Percentiles rank a stretch among this genome's conserved stretches.
These are phyloP conservation scores for Panicum miliaceum DNA, from an alignment of 176 grass and related monocot genomes.

Conservation along the genomic window DNA sequence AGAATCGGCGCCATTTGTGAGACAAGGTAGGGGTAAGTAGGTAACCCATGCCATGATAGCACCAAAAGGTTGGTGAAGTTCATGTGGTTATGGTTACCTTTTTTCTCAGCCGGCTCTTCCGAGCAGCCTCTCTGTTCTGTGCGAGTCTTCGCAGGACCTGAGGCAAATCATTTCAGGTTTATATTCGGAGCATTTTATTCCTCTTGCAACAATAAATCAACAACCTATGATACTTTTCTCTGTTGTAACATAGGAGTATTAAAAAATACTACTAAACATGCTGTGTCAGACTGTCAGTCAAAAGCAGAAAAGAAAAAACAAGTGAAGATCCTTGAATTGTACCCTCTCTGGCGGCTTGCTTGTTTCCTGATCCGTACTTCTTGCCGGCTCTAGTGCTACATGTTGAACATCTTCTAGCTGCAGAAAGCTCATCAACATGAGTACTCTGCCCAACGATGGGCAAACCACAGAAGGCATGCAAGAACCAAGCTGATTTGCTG, in stretches of 20 bases:
- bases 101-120: conserved; percentile 83
- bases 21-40: neutral
- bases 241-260: neutral
- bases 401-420: conserved; percentile 61
- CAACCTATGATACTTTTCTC: neutral
- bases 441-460: neutral
- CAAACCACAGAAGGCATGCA: neutral
- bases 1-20: neutral
- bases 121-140: conserved; percentile 90
- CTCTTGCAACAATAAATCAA: neutral
- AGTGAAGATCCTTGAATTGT: neutral
- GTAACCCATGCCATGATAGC: neutral
- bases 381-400: conserved; percentile 43
- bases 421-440: conserved; percentile 37
- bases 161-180: conserved; percentile 33
- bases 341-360: conserved; percentile 69
- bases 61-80: neutral
- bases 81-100: conserved; percentile 64
- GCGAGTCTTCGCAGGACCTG: conserved; percentile 79
- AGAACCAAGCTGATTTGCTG: conserved; percentile 5
- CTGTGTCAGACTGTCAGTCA: neutral
- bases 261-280: neutral
- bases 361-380: conserved; percentile 59
- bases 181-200: neutral
- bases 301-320: neutral